phyloP scores from a whole-genome alignment of 1,284 basidiomycete species.

The Ceratobasidium papillatum region DNA sequence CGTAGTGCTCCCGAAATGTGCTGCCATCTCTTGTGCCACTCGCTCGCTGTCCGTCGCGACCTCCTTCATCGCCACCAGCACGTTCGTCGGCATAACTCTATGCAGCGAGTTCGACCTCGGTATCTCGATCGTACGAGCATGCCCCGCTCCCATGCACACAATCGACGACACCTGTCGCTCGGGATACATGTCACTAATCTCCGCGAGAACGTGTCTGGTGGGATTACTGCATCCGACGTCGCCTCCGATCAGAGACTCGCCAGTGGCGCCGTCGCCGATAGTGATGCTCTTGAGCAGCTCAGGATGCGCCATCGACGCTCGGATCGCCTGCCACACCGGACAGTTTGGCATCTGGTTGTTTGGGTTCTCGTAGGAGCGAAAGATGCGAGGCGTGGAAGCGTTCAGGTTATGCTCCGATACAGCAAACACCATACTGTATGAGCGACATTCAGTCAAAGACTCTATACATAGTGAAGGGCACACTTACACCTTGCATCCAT shows the following conservation, averaged over 20 bases:
- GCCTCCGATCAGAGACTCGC: not conserved
- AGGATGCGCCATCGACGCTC: slow-evolving; percentile 7
- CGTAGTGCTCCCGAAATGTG: not conserved
- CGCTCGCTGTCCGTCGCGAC: slow-evolving; percentile 9
- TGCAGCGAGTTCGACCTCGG: not conserved
- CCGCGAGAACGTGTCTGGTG: too few species aligned
- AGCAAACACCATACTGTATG: not conserved
- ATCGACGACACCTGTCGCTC: too few species aligned
- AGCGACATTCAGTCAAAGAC: not conserved
- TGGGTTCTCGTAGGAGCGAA: slow-evolving; percentile 8
- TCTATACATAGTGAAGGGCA: not conserved
- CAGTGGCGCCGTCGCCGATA: not conserved
- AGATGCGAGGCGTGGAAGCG: not conserved
- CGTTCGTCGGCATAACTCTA: not conserved
- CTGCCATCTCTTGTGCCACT: too few species aligned
- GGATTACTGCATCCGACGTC: too few species aligned
- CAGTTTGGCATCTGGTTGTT: too few species aligned
- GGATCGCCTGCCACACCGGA: not conserved
- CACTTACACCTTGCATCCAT: not conserved
- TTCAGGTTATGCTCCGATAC: not conserved
- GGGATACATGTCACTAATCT: too few species aligned
- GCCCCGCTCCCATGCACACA: slow-evolving; percentile 4
- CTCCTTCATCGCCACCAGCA: not conserved
- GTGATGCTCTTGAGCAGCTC: slow-evolving; percentile 9
- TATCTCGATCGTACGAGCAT: not conserved